A percentile compares a stretch with the other conserved stretches of the same genome.
These are phyloP conservation scores for Chondrus crispus DNA, from an alignment of 23 red algal species.

Conservation along the genomic window DNA sequence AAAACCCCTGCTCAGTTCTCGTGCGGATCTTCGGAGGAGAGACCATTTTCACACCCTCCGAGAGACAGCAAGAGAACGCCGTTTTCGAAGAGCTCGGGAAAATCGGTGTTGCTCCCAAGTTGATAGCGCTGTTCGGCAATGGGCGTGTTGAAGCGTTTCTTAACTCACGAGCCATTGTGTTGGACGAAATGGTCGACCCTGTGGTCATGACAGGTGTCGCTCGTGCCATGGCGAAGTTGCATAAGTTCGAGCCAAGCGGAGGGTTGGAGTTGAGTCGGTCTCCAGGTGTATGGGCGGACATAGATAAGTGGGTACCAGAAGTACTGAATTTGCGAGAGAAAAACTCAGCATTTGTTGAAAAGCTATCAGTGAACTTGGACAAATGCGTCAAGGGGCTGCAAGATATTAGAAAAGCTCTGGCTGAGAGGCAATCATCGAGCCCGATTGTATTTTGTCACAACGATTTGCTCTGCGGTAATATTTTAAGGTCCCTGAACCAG, in stretches of 20 bases:
- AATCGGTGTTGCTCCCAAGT: conserved; percentile 25
- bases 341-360: too few species aligned
- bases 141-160: conserved; percentile 60
- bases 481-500: conserved; percentile 6
- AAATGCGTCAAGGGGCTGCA: neutral
- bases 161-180: conserved; percentile 22
- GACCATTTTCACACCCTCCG: conserved; percentile 23
- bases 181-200: conserved; percentile 51
- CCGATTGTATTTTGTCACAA: conserved; percentile 62
- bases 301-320: conserved; percentile 17
- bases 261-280: too few species aligned
- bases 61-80: conserved; percentile 26
- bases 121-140: conserved; percentile 45
- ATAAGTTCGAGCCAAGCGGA: conserved; percentile 32
- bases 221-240: conserved; percentile 43
- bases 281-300: conserved; percentile 22
- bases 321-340: neutral
- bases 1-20: conserved; percentile 16
- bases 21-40: conserved; percentile 57
- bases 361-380: neutral
- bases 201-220: conserved; percentile 37
- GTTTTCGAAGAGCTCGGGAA: conserved; percentile 39
- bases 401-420: neutral
- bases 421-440: neutral
- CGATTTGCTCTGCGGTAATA: conserved; percentile 61